Evolutionary conservation across 352 stramenopile genomes (phyloP), one percentile per base, ranked within the genome.

Genomic region (Thalassiosira mediterranea): DNA sequence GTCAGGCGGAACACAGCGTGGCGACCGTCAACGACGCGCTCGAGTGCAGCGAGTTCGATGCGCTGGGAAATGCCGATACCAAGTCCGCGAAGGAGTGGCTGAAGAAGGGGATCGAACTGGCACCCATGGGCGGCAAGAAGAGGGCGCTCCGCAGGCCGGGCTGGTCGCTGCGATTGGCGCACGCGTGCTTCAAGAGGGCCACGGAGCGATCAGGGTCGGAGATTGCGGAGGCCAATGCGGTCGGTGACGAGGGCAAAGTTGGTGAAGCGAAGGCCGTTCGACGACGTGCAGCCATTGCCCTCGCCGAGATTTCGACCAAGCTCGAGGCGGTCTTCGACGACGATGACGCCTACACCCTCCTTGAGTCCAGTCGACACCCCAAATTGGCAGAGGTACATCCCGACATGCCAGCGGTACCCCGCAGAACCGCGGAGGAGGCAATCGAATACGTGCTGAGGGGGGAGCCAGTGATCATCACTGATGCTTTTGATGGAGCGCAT

Each of bases 381-480:
- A 60, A 60, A 13, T 13, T 60, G 3, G 51, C 51, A 11, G 51
- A 34, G 51, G 23, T 60, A 19, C 51, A 60, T 60, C 51, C 25
- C 19, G 13, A 60, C 19, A 60, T 60, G 51, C 21, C 21, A 19
- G n/a, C 2, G 23, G 51, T 60, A 10, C 51, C 51, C 3, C 51
- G 51, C 3, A 19, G 51, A 10, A 60, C 51, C 3, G 10, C 10
- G 7, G 28, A 40, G 7, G 51, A 60, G 7, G 51, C 23, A n/a
- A 60, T 42, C 15, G 21, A 40, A 7, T 60, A 42, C 26, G 23
- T 60, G 5, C 28, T 60, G 17, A 28, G 25, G 4, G 51, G 51
- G n/a, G 51, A 60, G 25, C 51, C 51, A 4, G 51, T 60, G 51
- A 26, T 60, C 37, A 60, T 60, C 23, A 60, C 51, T 21, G 26